Evolutionary conservation across 2,329 filamentous ascomycete genomes (phyloP).

Genomic region (Aspergillus latus): DNA sequence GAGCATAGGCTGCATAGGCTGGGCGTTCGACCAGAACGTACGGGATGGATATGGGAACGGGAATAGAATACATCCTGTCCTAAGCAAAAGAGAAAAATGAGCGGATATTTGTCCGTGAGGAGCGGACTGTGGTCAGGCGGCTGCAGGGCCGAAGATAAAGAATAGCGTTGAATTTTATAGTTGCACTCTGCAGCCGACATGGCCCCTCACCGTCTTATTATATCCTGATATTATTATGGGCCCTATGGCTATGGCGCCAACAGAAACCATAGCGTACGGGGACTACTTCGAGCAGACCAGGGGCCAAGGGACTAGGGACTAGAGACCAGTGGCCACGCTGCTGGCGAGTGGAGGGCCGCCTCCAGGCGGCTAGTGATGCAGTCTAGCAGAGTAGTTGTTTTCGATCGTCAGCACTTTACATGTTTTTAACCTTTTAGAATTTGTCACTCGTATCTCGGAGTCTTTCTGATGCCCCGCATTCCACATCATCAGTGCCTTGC

Average conservation of each 20-base stretch:
- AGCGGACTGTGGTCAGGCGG: constrained; percentile 4
- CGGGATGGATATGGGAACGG: not conserved
- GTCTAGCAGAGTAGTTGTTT: not conserved
- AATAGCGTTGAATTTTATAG: not conserved
- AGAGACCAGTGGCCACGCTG: not conserved
- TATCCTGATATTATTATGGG: not conserved
- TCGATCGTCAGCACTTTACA: constrained; percentile 4
- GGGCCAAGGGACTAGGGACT: not conserved
- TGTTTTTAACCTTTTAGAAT: not conserved
- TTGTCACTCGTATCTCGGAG: not conserved
- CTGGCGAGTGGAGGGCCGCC: constrained; percentile 10
- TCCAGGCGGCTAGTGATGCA: constrained; percentile 8
- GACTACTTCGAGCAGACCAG: too few relatives aligned
- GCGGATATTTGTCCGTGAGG: constrained; percentile 7
- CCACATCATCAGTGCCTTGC: not conserved
- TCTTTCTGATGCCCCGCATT: not conserved
- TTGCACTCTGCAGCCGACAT: constrained; percentile 1
- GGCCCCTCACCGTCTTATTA: constrained; percentile 7
- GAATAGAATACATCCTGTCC: not conserved
- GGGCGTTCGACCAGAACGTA: not conserved
- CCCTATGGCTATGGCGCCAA: constrained; percentile 3
- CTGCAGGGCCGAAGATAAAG: not conserved
- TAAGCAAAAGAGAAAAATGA: not conserved
- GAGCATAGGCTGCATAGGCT: not conserved
- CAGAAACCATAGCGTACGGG: constrained; percentile 3